Evolutionary conservation across 352 stramenopile species (phyloP).

Genomic region (Pythium brachiatum): DNA sequence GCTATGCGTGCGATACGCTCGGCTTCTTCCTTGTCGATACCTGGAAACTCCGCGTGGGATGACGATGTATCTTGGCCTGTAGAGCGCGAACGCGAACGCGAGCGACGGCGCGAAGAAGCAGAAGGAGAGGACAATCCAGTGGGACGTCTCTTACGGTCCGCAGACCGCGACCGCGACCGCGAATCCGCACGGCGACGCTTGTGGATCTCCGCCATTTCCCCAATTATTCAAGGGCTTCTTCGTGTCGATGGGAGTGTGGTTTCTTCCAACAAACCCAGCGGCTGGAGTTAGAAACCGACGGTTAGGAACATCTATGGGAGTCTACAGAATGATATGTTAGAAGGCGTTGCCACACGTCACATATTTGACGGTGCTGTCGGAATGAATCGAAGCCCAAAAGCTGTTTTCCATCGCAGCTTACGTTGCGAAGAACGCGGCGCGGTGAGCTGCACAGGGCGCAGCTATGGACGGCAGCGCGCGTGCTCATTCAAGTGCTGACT

Average conservation of each 20-base stretch:
- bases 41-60: constrained; percentile 10
- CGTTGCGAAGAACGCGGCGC: too few species aligned
- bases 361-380: too few species aligned
- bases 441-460: too few species aligned
- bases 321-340: too few species aligned
- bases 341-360: too few species aligned
- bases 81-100: constrained; percentile 10
- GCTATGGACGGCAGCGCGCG: too few species aligned
- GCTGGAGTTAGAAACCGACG: background rate
- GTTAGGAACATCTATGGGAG: background rate
- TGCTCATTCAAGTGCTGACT: too few species aligned
- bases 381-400: too few species aligned
- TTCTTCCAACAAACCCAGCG: background rate
- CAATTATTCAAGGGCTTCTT: background rate
- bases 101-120: constrained; percentile 7
- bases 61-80: constrained; percentile 5
- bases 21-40: constrained; percentile 50
- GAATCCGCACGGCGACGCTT: constrained; percentile 45
- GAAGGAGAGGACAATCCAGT: constrained; percentile 9
- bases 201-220: constrained; percentile 17
- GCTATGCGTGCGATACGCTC: constrained; percentile 75
- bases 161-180: constrained; percentile 36
- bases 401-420: too few species aligned
- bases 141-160: constrained; percentile 14
- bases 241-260: background rate